phyloP scores from a whole-genome alignment of 352 stramenopile species.

The Globisporangium megalacanthum region DNA sequence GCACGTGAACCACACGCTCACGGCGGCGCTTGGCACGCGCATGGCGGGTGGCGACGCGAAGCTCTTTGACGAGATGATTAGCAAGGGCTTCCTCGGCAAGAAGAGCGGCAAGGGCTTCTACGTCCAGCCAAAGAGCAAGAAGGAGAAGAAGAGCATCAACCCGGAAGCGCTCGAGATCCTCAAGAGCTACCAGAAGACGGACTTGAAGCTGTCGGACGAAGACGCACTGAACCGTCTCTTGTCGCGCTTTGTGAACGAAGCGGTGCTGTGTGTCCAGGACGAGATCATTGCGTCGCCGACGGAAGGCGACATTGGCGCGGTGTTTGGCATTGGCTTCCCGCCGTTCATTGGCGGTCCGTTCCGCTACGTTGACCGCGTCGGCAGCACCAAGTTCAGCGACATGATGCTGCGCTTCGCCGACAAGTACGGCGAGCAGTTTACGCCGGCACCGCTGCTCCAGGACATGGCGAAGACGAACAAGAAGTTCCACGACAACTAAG shows the following conservation, averaged over 20 bases:
- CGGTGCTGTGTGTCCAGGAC: conserved; percentile 95
- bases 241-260: conserved; percentile 97
- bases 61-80: conserved; percentile 95
- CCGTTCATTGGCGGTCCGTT: conserved; percentile 97
- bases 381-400: conserved; percentile 92
- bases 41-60: conserved; percentile 92
- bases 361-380: conserved; percentile 93
- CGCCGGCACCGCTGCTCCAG: conserved; percentile 93
- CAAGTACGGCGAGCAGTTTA: conserved; percentile 95
- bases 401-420: conserved; percentile 96
- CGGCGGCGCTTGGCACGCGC: conserved; percentile 92
- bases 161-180: conserved; percentile 78
- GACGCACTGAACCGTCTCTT: conserved; percentile 92
- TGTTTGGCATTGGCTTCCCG: conserved; percentile 98
- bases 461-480: conserved; percentile 97
- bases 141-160: conserved; percentile 91
- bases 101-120: conserved; percentile 98
- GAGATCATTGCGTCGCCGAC: conserved; percentile 96
- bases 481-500: conserved; percentile 93
- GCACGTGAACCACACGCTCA: conserved; percentile 92
- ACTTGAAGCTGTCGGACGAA: conserved; percentile 76
- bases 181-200: conserved; percentile 73
- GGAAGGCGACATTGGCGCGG: conserved; percentile 97
- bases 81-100: conserved; percentile 93
- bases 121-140: conserved; percentile 90